Percentiles rank a stretch among this genome's conserved stretches.
These are phyloP conservation scores for Saccharomycopsis sp. DNA, from an alignment of 805 yeast genomes.

Conservation along the genomic window DNA sequence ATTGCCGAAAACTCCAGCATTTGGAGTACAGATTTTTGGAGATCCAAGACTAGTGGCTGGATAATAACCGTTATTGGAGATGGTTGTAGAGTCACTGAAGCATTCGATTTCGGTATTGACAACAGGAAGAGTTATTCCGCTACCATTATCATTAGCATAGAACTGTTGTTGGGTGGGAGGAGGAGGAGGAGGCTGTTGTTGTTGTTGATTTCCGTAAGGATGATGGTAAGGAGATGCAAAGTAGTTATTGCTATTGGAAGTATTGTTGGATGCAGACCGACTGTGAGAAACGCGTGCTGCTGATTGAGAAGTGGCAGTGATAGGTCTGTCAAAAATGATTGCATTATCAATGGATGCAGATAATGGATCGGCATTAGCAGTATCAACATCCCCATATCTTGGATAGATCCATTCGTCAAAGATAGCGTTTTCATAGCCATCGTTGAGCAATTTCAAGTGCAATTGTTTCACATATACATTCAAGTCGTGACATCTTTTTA, in stretches of 20 bases:
- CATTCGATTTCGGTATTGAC: background rate
- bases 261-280: background rate
- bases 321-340: constrained; percentile 16
- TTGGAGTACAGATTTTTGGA: constrained; percentile 14
- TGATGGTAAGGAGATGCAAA: background rate
- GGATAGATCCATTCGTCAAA: constrained; percentile 29
- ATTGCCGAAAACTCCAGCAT: background rate
- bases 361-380: constrained; percentile 17
- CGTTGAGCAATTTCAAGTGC: constrained; percentile 29
- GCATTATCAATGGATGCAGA: constrained; percentile 14
- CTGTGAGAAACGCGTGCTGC: background rate
- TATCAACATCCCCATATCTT: constrained; percentile 29
- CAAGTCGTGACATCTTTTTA: constrained; percentile 36
- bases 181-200: background rate
- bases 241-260: background rate
- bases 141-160: background rate
- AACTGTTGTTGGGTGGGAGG: background rate
- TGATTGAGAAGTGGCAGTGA: background rate
- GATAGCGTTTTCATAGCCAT: constrained; percentile 24
- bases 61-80: background rate
- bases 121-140: background rate
- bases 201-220: background rate
- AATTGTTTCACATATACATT: constrained; percentile 35
- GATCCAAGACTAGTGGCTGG: constrained; percentile 7
- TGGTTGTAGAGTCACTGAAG: background rate